phyloP scores from a whole-genome alignment of 768 basidiomycete genomes.

The Lactarius hengduanensis region DNA sequence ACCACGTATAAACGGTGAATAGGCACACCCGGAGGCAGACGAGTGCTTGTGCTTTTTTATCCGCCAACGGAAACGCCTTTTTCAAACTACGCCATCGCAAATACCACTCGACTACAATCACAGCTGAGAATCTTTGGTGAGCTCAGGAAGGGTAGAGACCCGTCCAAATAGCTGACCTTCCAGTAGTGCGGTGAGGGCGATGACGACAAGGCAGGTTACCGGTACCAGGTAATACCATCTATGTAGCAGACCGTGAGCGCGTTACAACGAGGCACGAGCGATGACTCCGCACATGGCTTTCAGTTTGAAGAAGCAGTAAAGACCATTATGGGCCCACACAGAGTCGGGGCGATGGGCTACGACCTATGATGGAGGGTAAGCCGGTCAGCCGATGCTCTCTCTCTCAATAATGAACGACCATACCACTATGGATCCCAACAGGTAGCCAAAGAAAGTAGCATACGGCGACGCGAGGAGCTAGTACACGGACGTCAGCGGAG shows the following conservation, averaged over 20 bases:
- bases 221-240: constrained; percentile 35
- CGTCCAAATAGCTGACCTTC: constrained; percentile 40
- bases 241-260: constrained; percentile 24
- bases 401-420: neutral
- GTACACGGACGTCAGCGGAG: constrained; percentile 18
- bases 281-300: constrained; percentile 39
- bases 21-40: constrained; percentile 39
- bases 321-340: constrained; percentile 40
- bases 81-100: constrained; percentile 39
- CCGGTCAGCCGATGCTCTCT: neutral
- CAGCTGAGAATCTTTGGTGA: constrained; percentile 35
- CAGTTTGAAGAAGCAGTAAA: constrained; percentile 48
- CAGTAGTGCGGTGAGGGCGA: constrained; percentile 43
- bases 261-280: neutral
- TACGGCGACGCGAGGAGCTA: constrained; percentile 43
- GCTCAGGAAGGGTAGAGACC: constrained; percentile 10
- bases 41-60: constrained; percentile 38
- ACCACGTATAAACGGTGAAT: constrained; percentile 22
- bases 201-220: constrained; percentile 43
- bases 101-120: constrained; percentile 46
- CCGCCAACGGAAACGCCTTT: constrained; percentile 43
- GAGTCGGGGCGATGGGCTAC: constrained; percentile 30
- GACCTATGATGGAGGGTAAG: constrained; percentile 15
- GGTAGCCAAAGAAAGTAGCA: constrained; percentile 44
- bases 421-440: constrained; percentile 36